Evolutionary conservation across 768 basidiomycete species (phyloP), one percentile per base, ranked within the genome.

Genomic region (Suillus plorans): DNA sequence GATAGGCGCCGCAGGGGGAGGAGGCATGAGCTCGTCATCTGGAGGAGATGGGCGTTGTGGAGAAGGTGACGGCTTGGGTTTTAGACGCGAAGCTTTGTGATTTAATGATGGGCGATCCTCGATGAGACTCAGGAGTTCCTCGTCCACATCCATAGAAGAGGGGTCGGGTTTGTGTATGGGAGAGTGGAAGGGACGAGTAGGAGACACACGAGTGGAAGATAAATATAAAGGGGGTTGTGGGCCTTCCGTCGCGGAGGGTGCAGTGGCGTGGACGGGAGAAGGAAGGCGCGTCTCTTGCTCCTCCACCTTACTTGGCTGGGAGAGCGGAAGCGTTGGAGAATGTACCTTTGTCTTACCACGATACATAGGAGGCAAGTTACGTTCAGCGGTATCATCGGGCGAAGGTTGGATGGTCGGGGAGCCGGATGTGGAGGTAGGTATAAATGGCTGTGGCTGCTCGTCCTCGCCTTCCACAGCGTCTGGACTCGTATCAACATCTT

Each of bases 101-200:
- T 62, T 49, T 47, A 68, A 67, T 13, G 73, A 67, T 36, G 73
- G 75, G 34, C 71, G 76, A 68, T 86, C 89, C 69, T 89, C 90
- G 37, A 92, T 78, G 31, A 92, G 78, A 69, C 89, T 89, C 64
- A 91, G 80, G 58, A 91, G 75, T 75, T 91, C 90, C 67, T 89
- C 80, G 13, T 84, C 82, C 14, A 84, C 85, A 62, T 88, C 78
- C 72, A 76, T 78, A 78, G 64, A 80, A 71, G 65, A 78, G 76
- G 70, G 77, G 75, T 78, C 49, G 63, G 70, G 41, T n/a, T 67
- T 59, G 28, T 28, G 58, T 59, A 28, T 41, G 25, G 58, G 58
- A 59, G 58, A 42, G 18, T 59, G 58, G 6, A 22, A 59, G 12
- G 39, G 42, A 18, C 39, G 25, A 13, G 6, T 1, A 42, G 57